Evolutionary conservation across 2,329 filamentous ascomycete genomes (phyloP).

Genomic region (Ampelomyces quisqualis): DNA sequence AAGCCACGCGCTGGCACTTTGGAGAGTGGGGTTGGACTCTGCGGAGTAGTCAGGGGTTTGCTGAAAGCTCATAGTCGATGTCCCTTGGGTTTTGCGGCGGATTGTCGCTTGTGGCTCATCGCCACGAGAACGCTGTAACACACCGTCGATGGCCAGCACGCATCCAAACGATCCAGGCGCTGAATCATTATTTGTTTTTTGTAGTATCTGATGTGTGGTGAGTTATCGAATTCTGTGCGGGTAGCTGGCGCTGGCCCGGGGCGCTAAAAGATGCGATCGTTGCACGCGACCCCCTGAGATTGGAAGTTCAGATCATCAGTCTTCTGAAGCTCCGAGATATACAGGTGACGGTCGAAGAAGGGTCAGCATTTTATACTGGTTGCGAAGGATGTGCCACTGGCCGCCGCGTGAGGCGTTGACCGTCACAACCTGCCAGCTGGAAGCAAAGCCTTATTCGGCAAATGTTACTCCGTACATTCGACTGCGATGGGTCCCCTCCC

Average conservation of each 20-base stretch:
- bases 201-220: background rate
- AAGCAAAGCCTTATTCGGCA: background rate
- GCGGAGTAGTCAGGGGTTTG: conserved; percentile 25
- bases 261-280: conserved; percentile 23
- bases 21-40: conserved; percentile 7
- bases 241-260: conserved; percentile 19
- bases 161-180: conserved; percentile 7
- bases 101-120: no score
- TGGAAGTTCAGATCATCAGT: no score
- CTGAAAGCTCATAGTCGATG: conserved; percentile 12
- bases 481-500: no score
- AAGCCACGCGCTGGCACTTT: conserved; percentile 28
- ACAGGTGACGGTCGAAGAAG: no score
- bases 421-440: background rate
- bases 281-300: conserved; percentile 33
- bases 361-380: no score
- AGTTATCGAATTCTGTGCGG: conserved; percentile 14
- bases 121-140: background rate
- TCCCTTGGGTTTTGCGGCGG: no score
- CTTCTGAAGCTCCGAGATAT: no score
- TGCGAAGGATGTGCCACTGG: no score
- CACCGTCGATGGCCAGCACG: conserved; percentile 1
- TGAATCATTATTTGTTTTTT: conserved; percentile 9
- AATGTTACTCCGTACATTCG: background rate
- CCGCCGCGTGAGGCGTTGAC: background rate